Evolutionary conservation across 2,329 filamentous ascomycete species (phyloP), one percentile per base, ranked within the genome.

Genomic region (Fusarium praegraminearum): DNA sequence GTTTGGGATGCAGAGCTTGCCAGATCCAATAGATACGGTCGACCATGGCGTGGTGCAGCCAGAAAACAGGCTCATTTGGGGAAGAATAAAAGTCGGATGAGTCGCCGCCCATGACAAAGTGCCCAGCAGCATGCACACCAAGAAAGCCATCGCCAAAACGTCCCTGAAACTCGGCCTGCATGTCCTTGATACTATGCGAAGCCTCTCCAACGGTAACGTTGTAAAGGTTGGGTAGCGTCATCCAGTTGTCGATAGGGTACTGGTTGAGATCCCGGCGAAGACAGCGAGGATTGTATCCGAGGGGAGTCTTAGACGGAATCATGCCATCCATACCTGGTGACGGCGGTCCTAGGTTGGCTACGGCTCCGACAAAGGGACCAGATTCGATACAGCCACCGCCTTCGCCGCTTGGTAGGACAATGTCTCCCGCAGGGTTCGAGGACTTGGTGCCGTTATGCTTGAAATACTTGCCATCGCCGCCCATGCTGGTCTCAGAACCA

Each of bases 41-140:
- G 2, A 63, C 58, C 60, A 63, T 63, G 3, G 58, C 52, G 38
- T 63, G 60, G 11, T 63, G 60, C 0, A 63, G 1, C 10, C 55
- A 63, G 26, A 63, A 63, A 16, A 44, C 10, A 1, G 60, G 60
- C 6, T 63, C 60, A 4, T 63, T 63, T 0, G 60, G 60, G 1
- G 60, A 63, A 16, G 60, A 63, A n/a, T 32, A 63, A n/a, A 63
- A 61, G 10, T 63, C 60, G 0, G 60, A 49, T 0, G 58, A 63
- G 5, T 63, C 60, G 2, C 58, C 60, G 1, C 58, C 58, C 44
- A 63, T 57, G 0, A 20, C 20, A 3, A 63, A 63, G 12, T 63
- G 60, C 4, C 60, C 60, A 24, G 60, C 36, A 1, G 18, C 60
- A 18, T 63, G 60, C 1, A 63, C 16, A 2, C 60, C 60, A 6